Base-by-base conservation (phyloP, 106 monocot genomes). In the Dioscorea zingiberensis region DNA sequence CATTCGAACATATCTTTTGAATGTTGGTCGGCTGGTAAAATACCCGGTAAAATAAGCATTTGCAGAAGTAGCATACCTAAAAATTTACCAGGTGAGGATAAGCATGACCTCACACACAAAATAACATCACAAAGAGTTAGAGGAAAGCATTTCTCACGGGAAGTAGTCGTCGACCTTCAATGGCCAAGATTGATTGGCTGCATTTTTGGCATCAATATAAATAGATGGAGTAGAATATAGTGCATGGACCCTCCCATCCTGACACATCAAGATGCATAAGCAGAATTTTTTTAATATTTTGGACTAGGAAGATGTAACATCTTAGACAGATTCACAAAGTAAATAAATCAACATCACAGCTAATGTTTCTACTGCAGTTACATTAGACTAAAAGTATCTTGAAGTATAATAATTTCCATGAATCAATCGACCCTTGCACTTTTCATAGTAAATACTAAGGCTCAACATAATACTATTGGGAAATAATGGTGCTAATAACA, bases 1-100 rank as follows among this genome's bases (percentile, higher is more conserved):
- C 28, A 58, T 62, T 26, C 90, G 83, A 63, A 91, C 78, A 76
- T 78, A 86, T 44, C 78, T 59, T 62, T 91, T 91, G 32, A 86
- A 86, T 51, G 86, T 59, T 48, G 90, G 90, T 5, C 90, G 74
- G 70, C 90, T 91, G 25, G 83, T 86, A 63, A 69, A 91, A 67
- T 81, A 91, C 23, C 90, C 90, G 64, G 90, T 91, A 83, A 83
- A 91, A 70, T 86, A 91, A 32, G 90, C 74, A 91, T 86, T 71
- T 63, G 69, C 18, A 18, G 48, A 30, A 71, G 83, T 77, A 63
- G 86, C 86, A 84, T 91, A 91, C 26, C 90, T 91, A 68, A 24
- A 79, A 48, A 26, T 55, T n/a, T 14, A 62, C 7, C 59, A 76
- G 53, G 9, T 2, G 48, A 63, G 18, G 38, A 38, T 38, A 6